phyloP scores from a whole-genome alignment of 768 basidiomycete genomes.

The Leccinum variicolor region DNA sequence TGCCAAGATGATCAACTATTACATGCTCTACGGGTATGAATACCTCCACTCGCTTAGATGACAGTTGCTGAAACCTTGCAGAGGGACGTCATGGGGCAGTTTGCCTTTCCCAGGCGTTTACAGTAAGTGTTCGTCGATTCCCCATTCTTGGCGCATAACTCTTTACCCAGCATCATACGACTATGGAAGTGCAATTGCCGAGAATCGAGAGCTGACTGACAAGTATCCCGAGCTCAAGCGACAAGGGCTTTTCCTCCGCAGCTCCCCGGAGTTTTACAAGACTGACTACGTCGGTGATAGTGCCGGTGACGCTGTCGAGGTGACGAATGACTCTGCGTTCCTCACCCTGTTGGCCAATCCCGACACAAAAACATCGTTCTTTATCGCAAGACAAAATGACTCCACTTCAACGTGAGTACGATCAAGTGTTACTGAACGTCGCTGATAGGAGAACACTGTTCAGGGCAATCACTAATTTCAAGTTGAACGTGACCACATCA shows the following conservation, averaged over 20 bases:
- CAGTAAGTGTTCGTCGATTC: slow-evolving; percentile 31
- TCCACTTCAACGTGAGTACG: slow-evolving; percentile 61
- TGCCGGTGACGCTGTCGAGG: slow-evolving; percentile 42
- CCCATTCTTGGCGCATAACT: background rate
- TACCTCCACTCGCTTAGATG: background rate
- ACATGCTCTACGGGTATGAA: slow-evolving; percentile 77
- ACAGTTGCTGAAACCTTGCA: slow-evolving; percentile 25
- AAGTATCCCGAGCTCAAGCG: slow-evolving; percentile 80
- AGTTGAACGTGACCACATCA: slow-evolving; percentile 55
- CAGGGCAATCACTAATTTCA: slow-evolving; percentile 46
- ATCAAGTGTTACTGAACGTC: background rate
- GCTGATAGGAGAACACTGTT: background rate
- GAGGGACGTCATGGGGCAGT: slow-evolving; percentile 84
- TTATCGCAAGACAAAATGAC: slow-evolving; percentile 62
- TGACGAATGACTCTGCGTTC: slow-evolving; percentile 48
- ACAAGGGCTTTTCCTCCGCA: slow-evolving; percentile 75
- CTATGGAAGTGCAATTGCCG: slow-evolving; percentile 70
- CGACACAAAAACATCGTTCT: slow-evolving; percentile 63
- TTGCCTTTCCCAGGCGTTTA: slow-evolving; percentile 77
- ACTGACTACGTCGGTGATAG: slow-evolving; percentile 72
- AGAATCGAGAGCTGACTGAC: slow-evolving; percentile 58
- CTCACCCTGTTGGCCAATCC: slow-evolving; percentile 67
- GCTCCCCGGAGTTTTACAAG: slow-evolving; percentile 75
- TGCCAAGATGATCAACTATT: slow-evolving; percentile 78
- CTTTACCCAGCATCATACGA: slow-evolving; percentile 58